A percentile compares a stretch with the other conserved stretches of the same genome.
Evolutionary conservation across 2,329 filamentous ascomycete genomes (phyloP).

Genomic region (Calonectria ilicicola): DNA sequence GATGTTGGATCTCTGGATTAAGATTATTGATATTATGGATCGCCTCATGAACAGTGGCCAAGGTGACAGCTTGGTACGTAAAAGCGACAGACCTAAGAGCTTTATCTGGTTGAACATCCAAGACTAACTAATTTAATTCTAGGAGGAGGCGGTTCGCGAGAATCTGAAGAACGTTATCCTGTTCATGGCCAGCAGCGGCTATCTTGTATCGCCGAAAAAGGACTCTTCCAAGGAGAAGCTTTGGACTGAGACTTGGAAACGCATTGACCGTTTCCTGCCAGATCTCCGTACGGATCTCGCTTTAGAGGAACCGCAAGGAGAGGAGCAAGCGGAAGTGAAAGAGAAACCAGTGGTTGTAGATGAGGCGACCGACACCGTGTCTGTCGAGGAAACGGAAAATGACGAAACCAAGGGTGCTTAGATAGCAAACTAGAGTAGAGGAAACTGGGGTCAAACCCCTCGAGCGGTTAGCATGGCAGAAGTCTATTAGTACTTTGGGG

Average conservation of each 20-base stretch:
- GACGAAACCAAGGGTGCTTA: neutral
- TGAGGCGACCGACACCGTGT: neutral
- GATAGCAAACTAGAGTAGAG: neutral
- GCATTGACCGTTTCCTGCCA: constrained; percentile 74
- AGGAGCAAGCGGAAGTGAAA: neutral
- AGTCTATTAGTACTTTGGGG: neutral
- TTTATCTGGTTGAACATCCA: neutral
- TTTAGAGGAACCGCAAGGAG: constrained; percentile 56
- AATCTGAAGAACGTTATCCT: constrained; percentile 96
- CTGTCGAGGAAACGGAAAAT: neutral
- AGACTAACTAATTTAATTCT: constrained; percentile 28
- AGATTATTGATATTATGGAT: constrained; percentile 94
- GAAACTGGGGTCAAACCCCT: neutral
- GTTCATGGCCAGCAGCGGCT: constrained; percentile 92
- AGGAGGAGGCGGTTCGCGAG: constrained; percentile 96
- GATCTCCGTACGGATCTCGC: constrained; percentile 69
- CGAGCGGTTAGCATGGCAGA: neutral
- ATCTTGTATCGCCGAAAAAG: constrained; percentile 77
- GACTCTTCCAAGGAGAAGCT: constrained; percentile 67
- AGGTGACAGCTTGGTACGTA: constrained; percentile 84
- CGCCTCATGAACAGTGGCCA: constrained; percentile 96
- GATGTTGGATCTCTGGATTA: constrained; percentile 91
- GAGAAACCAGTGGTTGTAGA: neutral
- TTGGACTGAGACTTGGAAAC: constrained; percentile 74
- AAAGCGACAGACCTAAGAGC: neutral